Percentiles rank a stretch among this genome's conserved stretches.
Conservation (phyloP, 768 basidiomycete species). For the Tulasnella sp. region DNA sequence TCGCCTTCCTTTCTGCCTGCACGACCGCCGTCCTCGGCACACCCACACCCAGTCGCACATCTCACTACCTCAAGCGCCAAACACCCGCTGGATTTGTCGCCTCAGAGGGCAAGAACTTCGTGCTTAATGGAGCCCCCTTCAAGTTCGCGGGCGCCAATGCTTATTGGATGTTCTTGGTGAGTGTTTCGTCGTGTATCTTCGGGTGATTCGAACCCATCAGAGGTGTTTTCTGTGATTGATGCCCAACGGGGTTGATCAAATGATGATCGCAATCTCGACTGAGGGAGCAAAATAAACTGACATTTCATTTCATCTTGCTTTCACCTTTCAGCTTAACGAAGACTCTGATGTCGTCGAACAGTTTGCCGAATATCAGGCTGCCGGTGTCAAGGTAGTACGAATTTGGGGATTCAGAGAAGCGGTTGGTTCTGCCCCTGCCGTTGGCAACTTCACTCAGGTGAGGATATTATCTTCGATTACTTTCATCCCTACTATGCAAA, state of each 20-base stretch:
- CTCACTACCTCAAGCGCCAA: not conserved
- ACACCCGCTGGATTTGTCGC: slow-evolving; percentile 7
- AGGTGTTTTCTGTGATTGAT: too few species aligned
- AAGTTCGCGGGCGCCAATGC: slow-evolving; percentile 14
- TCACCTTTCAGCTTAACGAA: not conserved
- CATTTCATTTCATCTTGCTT: not conserved
- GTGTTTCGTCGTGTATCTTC: not conserved
- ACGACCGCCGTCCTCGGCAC: not conserved
- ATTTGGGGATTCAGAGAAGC: slow-evolving; percentile 14
- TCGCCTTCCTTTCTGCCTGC: not conserved
- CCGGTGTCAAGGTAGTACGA: slow-evolving; percentile 10
- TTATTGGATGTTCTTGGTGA: slow-evolving; percentile 15
- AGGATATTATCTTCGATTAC: not conserved
- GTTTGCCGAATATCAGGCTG: not conserved
- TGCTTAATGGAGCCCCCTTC: slow-evolving; percentile 5
- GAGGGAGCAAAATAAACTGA: not conserved
- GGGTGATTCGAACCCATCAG: not conserved
- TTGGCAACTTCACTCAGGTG: slow-evolving; percentile 9
- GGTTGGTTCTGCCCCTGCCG: not conserved
- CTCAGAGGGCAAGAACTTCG: slow-evolving; percentile 5
- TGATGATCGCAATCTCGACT: too few species aligned
- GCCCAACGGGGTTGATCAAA: too few species aligned
- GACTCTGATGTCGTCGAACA: slow-evolving; percentile 14
- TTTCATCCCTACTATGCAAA: not conserved
- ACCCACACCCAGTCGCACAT: not conserved